These are phyloP conservation scores for Hapsidospora chrysogenum DNA, from an alignment of 495 filamentous ascomycete genomes.

Conservation along the genomic window DNA sequence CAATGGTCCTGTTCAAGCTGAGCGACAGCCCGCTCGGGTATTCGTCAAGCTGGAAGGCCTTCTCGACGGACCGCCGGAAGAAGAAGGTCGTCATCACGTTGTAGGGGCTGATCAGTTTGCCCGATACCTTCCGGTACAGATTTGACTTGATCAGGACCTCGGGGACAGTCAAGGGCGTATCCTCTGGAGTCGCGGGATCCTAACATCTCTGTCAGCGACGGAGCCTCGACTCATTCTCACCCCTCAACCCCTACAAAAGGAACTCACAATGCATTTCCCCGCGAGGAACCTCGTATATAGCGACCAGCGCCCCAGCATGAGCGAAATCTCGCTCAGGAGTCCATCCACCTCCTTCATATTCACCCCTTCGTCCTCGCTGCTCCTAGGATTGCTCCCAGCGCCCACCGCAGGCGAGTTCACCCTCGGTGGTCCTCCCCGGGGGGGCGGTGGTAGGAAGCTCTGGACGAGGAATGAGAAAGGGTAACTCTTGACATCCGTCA, in stretches of 20 bases:
- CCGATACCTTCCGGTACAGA: constrained; percentile 55
- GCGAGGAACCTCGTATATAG: constrained; percentile 81
- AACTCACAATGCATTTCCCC: constrained; percentile 59
- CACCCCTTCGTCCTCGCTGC: constrained; percentile 73
- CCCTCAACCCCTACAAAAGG: too few relatives aligned
- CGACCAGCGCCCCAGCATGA: constrained; percentile 90
- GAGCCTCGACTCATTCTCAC: not conserved
- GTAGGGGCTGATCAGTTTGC: constrained; percentile 59
- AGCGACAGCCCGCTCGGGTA: constrained; percentile 64
- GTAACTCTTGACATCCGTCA: constrained; percentile 92
- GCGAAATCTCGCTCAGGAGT: constrained; percentile 64
- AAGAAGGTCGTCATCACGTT: constrained; percentile 87
- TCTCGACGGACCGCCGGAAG: constrained; percentile 88
- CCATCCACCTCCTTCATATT: constrained; percentile 91
- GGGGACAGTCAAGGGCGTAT: constrained; percentile 40
- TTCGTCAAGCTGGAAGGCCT: constrained; percentile 96
- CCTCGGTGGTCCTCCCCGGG: constrained; percentile 34
- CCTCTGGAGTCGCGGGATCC: constrained; percentile 23
- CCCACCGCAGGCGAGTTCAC: constrained; percentile 51
- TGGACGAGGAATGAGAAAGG: constrained; percentile 94
- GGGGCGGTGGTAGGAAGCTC: constrained; percentile 60
- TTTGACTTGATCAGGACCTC: constrained; percentile 56
- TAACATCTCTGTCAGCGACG: constrained; percentile 10
- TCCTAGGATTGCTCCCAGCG: constrained; percentile 24
- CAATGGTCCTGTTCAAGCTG: constrained; percentile 47